Base-by-base conservation (phyloP, 208 protist genomes). In the Vickermania ingenoplastis region DNA sequence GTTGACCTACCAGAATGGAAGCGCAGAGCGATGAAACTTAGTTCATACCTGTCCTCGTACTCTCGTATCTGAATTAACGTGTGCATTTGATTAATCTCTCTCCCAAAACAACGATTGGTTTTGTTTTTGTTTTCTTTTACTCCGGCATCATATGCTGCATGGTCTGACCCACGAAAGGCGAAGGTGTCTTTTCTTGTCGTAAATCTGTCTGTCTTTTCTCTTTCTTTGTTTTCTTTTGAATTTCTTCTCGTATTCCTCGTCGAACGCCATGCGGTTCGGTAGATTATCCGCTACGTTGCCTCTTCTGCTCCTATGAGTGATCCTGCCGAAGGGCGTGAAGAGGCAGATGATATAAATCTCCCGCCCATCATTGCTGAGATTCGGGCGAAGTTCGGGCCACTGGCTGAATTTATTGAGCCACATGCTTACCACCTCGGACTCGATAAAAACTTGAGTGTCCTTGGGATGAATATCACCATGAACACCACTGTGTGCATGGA, bases 61-160 rank as follows among this genome's bases (percentile, higher is more conserved):
- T n/a, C n/a, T n/a, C n/a, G n/a, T n/a, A n/a, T n/a, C n/a, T n/a
- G n/a, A n/a, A n/a, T n/a, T n/a, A n/a, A n/a, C n/a, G n/a, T n/a
- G n/a, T n/a, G n/a, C n/a, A n/a, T n/a, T n/a, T n/a, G n/a, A n/a
- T n/a, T n/a, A n/a, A n/a, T n/a, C n/a, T n/a, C n/a, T n/a, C n/a
- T n/a, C n/a, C n/a, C n/a, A n/a, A n/a, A n/a, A n/a, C n/a, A n/a
- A n/a, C 95, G 1, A 99, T 99, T 77, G 98, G 98, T 3, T 89
- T 91, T 5, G 98, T 99, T 7, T 98, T 99, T 73, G 98, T 98
- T 71, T 99, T 99, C 69, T 99, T 99, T 86, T 99, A 99, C 81
- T 97, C 84, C 45, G 97, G 97, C 45, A 95, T 83, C 25, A 99
- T 99, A 83, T 99, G 97, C 71, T 78, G 97, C 22, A 97, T 99